Percentiles rank a stretch among this genome's conserved stretches.
Evolutionary conservation across 1,284 basidiomycete genomes (phyloP).

Genomic region (Xerocomus nothofagi): DNA sequence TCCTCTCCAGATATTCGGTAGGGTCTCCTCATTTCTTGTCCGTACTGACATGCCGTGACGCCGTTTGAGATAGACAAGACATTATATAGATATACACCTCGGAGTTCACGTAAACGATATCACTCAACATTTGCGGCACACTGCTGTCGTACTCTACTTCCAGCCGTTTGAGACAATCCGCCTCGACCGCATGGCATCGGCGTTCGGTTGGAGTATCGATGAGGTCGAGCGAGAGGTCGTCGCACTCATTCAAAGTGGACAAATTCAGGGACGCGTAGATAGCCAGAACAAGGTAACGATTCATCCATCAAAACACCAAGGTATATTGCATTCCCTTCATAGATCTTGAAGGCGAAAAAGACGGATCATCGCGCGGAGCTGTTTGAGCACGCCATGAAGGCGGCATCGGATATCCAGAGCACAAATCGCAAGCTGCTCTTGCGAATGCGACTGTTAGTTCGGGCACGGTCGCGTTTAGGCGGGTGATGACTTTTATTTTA

Average conservation of each 20-base stretch:
- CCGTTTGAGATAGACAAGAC: constrained; percentile 54
- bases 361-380: constrained; percentile 72
- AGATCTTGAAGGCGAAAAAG: constrained; percentile 75
- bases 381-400: constrained; percentile 71
- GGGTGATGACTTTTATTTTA: constrained; percentile 9
- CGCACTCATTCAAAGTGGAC: constrained; percentile 68
- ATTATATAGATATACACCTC: constrained; percentile 76
- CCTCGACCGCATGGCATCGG: constrained; percentile 74
- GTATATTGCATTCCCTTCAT: neutral
- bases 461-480: neutral
- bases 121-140: constrained; percentile 63
- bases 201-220: constrained; percentile 78
- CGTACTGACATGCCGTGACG: neutral
- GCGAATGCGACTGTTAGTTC: constrained; percentile 70
- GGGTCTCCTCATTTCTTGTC: constrained; percentile 26
- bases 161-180: constrained; percentile 80
- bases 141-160: constrained; percentile 82
- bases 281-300: constrained; percentile 70
- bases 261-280: constrained; percentile 78
- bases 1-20: constrained; percentile 73
- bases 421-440: constrained; percentile 74
- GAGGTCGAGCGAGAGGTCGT: constrained; percentile 73
- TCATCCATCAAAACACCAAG: constrained; percentile 3
- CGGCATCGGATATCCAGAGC: constrained; percentile 66
- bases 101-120: constrained; percentile 60